Conservation (phyloP, 2,329 filamentous ascomycete species). For the Aspergillus luchuensis region DNA sequence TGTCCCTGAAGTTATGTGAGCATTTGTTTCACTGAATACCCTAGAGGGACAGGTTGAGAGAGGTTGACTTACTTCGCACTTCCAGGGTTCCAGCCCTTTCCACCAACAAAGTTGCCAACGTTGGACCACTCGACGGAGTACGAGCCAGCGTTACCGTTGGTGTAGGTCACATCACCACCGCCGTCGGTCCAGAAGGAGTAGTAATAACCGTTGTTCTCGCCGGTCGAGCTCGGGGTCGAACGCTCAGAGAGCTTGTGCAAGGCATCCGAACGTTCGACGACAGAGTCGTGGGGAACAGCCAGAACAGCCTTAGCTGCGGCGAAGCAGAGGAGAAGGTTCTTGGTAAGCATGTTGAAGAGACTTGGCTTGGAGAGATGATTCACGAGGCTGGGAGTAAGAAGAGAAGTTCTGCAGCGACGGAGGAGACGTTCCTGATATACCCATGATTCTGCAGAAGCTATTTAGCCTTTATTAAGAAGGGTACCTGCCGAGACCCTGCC, state of each 20-base stretch:
- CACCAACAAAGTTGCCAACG: conserved; percentile 58
- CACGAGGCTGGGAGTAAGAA: background rate
- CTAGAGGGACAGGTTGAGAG: background rate
- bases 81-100: conserved; percentile 62
- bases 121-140: conserved; percentile 52
- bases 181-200: conserved; percentile 56
- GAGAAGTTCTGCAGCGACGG: background rate
- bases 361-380: too few species aligned
- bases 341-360: conserved; percentile 20
- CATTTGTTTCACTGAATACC: background rate
- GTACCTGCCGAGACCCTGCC: background rate
- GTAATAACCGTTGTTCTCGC: conserved; percentile 49
- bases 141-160: conserved; percentile 46
- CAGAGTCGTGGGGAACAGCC: conserved; percentile 25
- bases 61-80: conserved; percentile 46
- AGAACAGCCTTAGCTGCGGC: conserved; percentile 25
- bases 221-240: conserved; percentile 32
- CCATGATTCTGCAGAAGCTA: background rate
- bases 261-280: conserved; percentile 16
- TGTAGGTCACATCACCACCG: conserved; percentile 48
- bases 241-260: conserved; percentile 13
- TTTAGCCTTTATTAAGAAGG: background rate
- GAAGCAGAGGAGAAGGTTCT: conserved; percentile 26
- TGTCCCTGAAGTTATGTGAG: conserved; percentile 19
- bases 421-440: background rate